Evolutionary conservation across 2,329 filamentous ascomycete species (phyloP), one percentile per base, ranked within the genome.

Genomic region (Zasmidium citrigriseum): DNA sequence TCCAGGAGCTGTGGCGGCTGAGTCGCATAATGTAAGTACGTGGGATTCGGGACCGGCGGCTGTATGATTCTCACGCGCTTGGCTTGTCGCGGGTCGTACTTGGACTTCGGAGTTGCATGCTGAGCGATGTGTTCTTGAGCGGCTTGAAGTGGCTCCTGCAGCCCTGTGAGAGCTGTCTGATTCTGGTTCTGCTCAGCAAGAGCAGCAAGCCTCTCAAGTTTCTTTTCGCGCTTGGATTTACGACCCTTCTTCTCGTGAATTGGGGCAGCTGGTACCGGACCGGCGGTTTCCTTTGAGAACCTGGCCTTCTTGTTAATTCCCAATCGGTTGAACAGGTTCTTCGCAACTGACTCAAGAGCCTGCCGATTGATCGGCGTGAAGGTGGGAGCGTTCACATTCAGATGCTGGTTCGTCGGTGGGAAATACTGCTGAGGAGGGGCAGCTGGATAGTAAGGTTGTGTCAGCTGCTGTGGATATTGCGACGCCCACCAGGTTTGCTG

Each of bases 21-120:
- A 2, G 55, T 27, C 5, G 64, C 64, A 46, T 58, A 41, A 12
- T 60, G 38, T 5, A 66, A 38, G 59, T 72, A 72, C 2, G 49
- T 18, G 14, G 47, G 7, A 2, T 64, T 63, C 14, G 68, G 69
- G 24, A 46, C 34, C 5, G 69, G 70, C n/a, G 62, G 58, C 16
- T 56, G 46, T 20, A 70, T 59, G 23, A 65, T 23, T 4, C 64
- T 22, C 24, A 53, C 4, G 25, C 44, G 29, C 51, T 52, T 21
- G 25, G 57, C 29, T 23, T 38, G 11, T 38, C 29, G 46, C n/a
- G 46, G 49, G 16, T 44, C 48, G 53, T 20, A 25, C 24, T 53
- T 18, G 14, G 14, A 16, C 16, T n/a, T 20, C 20, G 22, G 21
- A 3, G 41, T 23, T 22, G 20, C 34, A 12, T 9, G 3, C 16